Base-by-base conservation (phyloP, 2,329 filamentous ascomycete genomes). In the Penicillium sp. region DNA sequence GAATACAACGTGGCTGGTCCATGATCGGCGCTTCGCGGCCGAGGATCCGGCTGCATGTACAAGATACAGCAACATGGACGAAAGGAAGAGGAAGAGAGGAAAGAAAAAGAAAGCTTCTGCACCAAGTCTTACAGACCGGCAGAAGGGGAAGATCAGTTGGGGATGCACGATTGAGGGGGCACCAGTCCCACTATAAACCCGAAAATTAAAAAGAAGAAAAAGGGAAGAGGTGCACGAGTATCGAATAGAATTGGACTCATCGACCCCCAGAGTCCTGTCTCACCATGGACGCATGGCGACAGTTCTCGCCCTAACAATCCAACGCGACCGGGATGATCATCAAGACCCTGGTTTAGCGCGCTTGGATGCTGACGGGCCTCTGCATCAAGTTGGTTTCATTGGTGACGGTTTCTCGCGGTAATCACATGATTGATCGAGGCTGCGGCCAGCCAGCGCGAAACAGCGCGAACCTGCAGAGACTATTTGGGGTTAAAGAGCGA, bases 391-490 rank as follows among this genome's bases (percentile, higher is more conserved):
- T 55, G 48, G 58, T 56, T 65, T 59, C 64, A 68, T 70, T 70
- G 67, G 66, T 56, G 62, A 64, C 42, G 59, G 50, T 52, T 59
- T 50, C 62, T 65, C 62, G 59, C 59, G n/a, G 26, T 31, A 61
- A 71, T 75, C 73, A 75, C 73, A 75, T 75, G 73, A 75, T 69
- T 64, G 61, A 67, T 64, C 53, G 47, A 57, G 60, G 61, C 67
- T 74, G 71, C 71, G 71, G 69, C 63, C 66, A 66, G 62, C 68
- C 69, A 67, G 64, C 58, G 65, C 60, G 47, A 61, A 71, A 65
- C 62, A 67, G 64, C 62, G 67, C 62, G 61, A 69, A 69, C 64
- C 66, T 72, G 71, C 69, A 70, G 64, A 27, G 29, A 21, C 13
- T 42, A 57, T 23, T 25, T 55, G 52, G 27, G 44, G 27, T 54